Conservation (phyloP, 2,329 filamentous ascomycete genomes). For the Rhynchosporium agropyri region DNA sequence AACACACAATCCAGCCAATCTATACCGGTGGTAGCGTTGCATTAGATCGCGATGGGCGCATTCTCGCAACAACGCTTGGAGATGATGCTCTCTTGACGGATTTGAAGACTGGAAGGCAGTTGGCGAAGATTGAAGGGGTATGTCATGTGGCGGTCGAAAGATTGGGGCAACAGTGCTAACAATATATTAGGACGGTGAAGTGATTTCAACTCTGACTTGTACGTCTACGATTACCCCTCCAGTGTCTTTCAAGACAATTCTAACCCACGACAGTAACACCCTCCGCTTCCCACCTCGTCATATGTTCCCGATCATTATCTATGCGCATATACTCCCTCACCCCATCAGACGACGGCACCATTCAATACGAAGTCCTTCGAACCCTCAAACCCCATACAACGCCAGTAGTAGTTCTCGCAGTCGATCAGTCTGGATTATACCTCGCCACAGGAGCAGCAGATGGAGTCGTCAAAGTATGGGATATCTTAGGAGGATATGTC, state of each 20-base stretch:
- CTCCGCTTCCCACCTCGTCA: slow-evolving; percentile 81
- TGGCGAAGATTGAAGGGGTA: slow-evolving; percentile 87
- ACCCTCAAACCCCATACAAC: slow-evolving; percentile 89
- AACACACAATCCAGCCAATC: slow-evolving; percentile 84
- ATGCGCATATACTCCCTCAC: slow-evolving; percentile 87
- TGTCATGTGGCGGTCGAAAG: slow-evolving; percentile 36
- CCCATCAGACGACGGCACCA: slow-evolving; percentile 56
- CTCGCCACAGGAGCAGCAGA: slow-evolving; percentile 93
- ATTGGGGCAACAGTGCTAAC: slow-evolving; percentile 31
- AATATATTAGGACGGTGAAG: slow-evolving; percentile 68
- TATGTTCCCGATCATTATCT: slow-evolving; percentile 92
- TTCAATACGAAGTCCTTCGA: slow-evolving; percentile 70
- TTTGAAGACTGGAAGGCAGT: slow-evolving; percentile 76
- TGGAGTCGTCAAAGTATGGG: slow-evolving; percentile 95
- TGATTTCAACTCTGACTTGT: slow-evolving; percentile 74
- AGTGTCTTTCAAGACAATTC: slow-evolving; percentile 33
- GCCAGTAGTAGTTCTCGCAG: slow-evolving; percentile 82
- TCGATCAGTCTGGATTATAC: slow-evolving; percentile 85
- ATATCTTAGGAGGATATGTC: slow-evolving; percentile 84
- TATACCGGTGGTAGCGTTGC: slow-evolving; percentile 90
- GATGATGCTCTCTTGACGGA: slow-evolving; percentile 91
- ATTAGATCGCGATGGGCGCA: slow-evolving; percentile 76
- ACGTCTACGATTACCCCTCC: slow-evolving; percentile 31
- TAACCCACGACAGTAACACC: slow-evolving; percentile 68
- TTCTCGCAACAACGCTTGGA: slow-evolving; percentile 86